Conservation (phyloP, 768 basidiomycete species). For the Termitomyces sp. region DNA sequence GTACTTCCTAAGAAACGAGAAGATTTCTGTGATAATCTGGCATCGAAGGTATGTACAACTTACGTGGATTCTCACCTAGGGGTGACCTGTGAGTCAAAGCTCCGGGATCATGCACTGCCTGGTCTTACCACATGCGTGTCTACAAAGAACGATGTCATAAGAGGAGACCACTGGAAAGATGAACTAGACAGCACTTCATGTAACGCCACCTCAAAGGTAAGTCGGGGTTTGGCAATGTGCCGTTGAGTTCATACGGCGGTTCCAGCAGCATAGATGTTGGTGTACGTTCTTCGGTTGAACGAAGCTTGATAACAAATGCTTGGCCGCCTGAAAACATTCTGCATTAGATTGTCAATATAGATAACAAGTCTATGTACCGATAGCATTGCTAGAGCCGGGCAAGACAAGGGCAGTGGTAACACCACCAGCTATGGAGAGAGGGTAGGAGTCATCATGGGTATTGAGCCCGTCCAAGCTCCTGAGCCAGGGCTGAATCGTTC, state of each 20-base stretch:
- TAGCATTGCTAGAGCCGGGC: slow-evolving; percentile 69
- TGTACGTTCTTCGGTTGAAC: slow-evolving; percentile 66
- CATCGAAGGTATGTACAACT: slow-evolving; percentile 9
- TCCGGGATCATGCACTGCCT: neutral
- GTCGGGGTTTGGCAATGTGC: slow-evolving; percentile 40
- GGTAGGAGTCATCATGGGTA: slow-evolving; percentile 74
- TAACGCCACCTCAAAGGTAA: slow-evolving; percentile 65
- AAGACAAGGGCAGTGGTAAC: slow-evolving; percentile 75
- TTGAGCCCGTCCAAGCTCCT: slow-evolving; percentile 77
- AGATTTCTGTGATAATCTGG: neutral
- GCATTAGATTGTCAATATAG: neutral
- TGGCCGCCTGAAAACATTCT: slow-evolving; percentile 51
- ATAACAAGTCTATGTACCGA: slow-evolving; percentile 37
- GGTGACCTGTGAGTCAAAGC: neutral
- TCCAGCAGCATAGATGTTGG: slow-evolving; percentile 76
- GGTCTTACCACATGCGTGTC: slow-evolving; percentile 55
- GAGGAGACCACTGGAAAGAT: neutral
- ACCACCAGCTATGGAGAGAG: slow-evolving; percentile 71
- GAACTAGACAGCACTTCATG: slow-evolving; percentile 56
- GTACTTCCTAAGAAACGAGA: slow-evolving; percentile 24
- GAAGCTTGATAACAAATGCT: slow-evolving; percentile 76
- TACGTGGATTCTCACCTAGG: slow-evolving; percentile 56
- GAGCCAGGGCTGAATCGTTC: slow-evolving; percentile 54
- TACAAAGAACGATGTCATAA: slow-evolving; percentile 17
- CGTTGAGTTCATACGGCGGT: slow-evolving; percentile 62